Percentiles rank a stretch among this genome's conserved stretches.
These are phyloP conservation scores for Silene conica DNA, from an alignment of 148 eudicot genomes.

Conservation along the genomic window DNA sequence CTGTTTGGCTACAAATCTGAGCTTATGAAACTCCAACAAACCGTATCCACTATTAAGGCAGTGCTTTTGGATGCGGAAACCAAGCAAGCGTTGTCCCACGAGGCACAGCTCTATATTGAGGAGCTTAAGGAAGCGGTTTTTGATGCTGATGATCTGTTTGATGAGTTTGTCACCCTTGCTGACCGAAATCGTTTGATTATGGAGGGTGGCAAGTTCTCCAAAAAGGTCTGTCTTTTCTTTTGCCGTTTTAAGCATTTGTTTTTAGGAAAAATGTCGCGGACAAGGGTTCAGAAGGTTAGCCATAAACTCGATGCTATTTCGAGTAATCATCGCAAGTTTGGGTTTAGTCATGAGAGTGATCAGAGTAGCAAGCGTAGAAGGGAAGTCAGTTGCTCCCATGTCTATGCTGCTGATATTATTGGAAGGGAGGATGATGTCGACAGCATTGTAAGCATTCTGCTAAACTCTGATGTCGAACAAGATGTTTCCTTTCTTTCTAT, in stretches of 20 bases:
- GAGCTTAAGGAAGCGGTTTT: conserved; percentile 23
- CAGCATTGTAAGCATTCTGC: conserved; percentile 16
- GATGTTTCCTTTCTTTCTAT: conserved; percentile 26
- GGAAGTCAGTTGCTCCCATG: conserved; percentile 11
- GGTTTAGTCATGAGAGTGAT: conserved; percentile 3
- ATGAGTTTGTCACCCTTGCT: conserved; percentile 19
- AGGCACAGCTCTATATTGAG: conserved; percentile 15
- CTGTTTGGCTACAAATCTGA: conserved; percentile 22
- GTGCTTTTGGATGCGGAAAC: conserved; percentile 19
- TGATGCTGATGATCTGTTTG: conserved; percentile 25
- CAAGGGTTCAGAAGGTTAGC: conserved; percentile 4
- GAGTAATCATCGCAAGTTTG: conserved; percentile 12
- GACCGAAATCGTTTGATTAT: neutral
- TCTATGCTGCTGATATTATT: conserved; percentile 19
- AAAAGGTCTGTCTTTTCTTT: conserved; percentile 21
- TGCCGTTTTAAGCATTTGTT: neutral
- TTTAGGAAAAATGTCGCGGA: neutral
- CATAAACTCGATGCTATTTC: conserved; percentile 8
- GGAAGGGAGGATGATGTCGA: conserved; percentile 34
- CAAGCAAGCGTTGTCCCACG: conserved; percentile 6
- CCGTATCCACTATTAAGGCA: conserved; percentile 19
- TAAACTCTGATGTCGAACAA: conserved; percentile 5
- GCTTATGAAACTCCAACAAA: conserved; percentile 20
- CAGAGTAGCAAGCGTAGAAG: neutral
- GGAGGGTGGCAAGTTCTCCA: neutral